These are phyloP conservation scores for Calonectria crousiana DNA, from an alignment of 2,329 filamentous ascomycete genomes.

Conservation along the genomic window DNA sequence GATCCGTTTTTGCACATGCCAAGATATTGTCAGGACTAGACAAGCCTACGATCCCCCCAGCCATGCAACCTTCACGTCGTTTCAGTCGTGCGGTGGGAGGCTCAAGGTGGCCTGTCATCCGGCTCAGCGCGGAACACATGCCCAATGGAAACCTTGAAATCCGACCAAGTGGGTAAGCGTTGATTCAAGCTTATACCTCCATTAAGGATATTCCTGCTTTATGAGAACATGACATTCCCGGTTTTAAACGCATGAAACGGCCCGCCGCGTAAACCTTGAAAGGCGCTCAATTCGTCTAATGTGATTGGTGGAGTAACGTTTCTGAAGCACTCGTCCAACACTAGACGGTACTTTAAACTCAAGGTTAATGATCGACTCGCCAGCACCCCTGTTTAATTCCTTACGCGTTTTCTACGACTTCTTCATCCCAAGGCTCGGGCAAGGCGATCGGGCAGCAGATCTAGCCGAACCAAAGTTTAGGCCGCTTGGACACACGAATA, in stretches of 20 bases:
- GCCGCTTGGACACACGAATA: neutral
- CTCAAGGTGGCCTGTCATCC: neutral
- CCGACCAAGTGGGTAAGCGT: neutral
- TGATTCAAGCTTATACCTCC: conserved; percentile 1
- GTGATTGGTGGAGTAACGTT: conserved; percentile 8
- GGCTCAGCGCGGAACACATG: neutral
- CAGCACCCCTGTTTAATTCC: neutral
- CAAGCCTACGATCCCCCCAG: neutral
- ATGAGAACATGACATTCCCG: neutral
- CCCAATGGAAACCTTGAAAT: conserved; percentile 7
- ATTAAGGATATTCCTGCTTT: neutral
- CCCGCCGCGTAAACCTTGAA: neutral
- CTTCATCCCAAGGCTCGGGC: neutral
- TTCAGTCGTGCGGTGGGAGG: conserved; percentile 4
- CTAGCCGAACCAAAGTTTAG: neutral
- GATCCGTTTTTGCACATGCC: conserved; percentile 7
- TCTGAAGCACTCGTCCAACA: neutral
- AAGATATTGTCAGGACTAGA: conserved; percentile 13
- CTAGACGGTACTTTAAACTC: neutral
- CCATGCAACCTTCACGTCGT: neutral
- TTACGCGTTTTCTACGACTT: neutral
- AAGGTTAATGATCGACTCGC: neutral
- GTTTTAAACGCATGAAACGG: neutral
- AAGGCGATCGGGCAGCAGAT: neutral
- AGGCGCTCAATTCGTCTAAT: neutral